A percentile compares a stretch with the other conserved stretches of the same genome.
Conservation (phyloP, 441 rosid genomes). For the Adansonia rubrostipa region DNA sequence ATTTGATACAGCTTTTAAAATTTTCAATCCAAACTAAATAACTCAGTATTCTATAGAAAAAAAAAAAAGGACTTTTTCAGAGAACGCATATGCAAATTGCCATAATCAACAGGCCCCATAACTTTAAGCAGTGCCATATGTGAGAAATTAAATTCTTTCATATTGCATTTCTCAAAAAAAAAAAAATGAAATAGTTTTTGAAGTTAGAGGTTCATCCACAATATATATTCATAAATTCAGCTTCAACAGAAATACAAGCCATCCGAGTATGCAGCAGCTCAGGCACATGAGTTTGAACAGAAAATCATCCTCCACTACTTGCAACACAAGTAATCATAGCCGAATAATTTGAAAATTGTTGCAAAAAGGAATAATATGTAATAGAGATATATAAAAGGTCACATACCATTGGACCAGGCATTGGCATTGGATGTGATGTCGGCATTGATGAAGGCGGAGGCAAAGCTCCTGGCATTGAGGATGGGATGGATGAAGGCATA, state of each 20-base stretch:
- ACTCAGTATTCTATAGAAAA: neutral
- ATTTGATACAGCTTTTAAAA: too few relatives aligned
- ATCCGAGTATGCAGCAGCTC: neutral
- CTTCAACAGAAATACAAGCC: neutral
- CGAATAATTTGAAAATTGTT: neutral
- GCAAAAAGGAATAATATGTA: neutral
- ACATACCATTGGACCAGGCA: conserved; percentile 84
- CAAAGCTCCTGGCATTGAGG: conserved; percentile 53
- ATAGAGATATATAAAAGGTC: conserved; percentile 15
- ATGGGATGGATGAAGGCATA: conserved; percentile 54
- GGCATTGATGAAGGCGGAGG: conserved; percentile 59
- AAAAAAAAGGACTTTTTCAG: too few relatives aligned
- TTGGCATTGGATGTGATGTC: conserved; percentile 52
- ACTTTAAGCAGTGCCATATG: neutral
- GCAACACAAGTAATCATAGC: neutral
- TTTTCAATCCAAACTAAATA: neutral
- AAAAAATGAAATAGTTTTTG: neutral
- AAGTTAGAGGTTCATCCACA: neutral
- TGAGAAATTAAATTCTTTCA: neutral
- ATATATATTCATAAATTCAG: neutral
- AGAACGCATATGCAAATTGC: too few relatives aligned
- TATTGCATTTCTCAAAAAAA: neutral
- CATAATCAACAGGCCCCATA: too few relatives aligned
- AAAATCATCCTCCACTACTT: neutral
- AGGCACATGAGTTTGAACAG: too few relatives aligned